Evolutionary conservation across 2,329 filamentous ascomycete species (phyloP), one percentile per base, ranked within the genome.

Genomic region (Stromatinia cepivora): DNA sequence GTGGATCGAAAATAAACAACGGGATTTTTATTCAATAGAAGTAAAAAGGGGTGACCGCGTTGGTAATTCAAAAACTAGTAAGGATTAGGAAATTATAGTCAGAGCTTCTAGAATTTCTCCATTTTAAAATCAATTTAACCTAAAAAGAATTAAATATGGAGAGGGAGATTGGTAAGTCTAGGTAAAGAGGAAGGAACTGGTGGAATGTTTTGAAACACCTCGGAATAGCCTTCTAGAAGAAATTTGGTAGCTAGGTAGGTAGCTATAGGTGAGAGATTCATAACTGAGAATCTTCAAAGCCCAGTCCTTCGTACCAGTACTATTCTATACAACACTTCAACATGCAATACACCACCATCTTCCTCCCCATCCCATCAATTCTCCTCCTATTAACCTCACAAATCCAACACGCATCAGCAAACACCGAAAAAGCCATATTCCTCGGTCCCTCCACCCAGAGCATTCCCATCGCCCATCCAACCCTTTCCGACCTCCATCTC

Each of bases 391-490:
- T 76, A 56, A 61, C 73, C 50, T 53, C 72, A 4, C 70, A 75
- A 11, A 48, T 69, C 36, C 65, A 46, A 9, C 58, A 73, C 56
- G 79, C 77, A 71, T 76, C 79, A 74, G 93, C 91, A 79, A 98
- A 99, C 79, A 90, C 91, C 68, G 95, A 98, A 79, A 99, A 99
- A 81, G 84, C 87, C 75, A 92, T 98, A 76, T 98, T 99, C 82
- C 83, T 90, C 48, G 93, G 87, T 31, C 93, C 94, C 15, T 78
- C 81, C 45, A 79, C 83, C 45, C 79, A 87, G 75, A 79, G 83
- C 67, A 80, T 91, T 58, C 86, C 90, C 48, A 79, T 84, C 67
- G 79, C 82, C 64, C 84, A 83, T 74, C 86, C 85, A 70, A 85
- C 81, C 66, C 79, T 92, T 63, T 83, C 86, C 70, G 82, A 86